These are phyloP conservation scores for Pelagophyceae sp. DNA, from an alignment of 352 stramenopile genomes.

Conservation along the genomic window DNA sequence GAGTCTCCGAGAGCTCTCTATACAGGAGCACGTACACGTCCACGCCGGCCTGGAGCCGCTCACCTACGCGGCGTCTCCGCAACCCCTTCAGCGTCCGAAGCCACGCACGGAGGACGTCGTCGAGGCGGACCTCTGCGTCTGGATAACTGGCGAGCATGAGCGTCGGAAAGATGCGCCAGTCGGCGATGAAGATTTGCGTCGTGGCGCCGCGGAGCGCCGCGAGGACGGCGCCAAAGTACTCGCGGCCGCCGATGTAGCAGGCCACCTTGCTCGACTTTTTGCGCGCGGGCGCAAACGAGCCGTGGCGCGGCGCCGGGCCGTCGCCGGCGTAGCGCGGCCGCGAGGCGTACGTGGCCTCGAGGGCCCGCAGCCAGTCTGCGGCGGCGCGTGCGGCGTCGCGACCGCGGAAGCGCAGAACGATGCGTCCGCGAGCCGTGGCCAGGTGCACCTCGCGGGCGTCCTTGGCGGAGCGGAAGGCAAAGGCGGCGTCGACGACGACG, in stretches of 20 bases:
- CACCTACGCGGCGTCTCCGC: too few relatives aligned
- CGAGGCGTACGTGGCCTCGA: not conserved
- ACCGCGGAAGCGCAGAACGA: not conserved
- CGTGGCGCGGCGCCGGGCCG: not conserved
- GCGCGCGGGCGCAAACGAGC: conserved; percentile 17
- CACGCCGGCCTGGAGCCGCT: conserved; percentile 32
- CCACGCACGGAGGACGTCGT: conserved; percentile 17
- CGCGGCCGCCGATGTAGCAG: conserved; percentile 18
- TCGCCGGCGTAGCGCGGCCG: not conserved
- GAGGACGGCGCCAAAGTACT: conserved; percentile 57
- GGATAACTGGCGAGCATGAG: conserved; percentile 60
- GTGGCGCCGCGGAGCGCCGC: conserved; percentile 69
- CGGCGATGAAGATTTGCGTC: conserved; percentile 74
- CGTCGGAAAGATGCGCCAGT: conserved; percentile 74
- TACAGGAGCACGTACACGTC: conserved; percentile 81
- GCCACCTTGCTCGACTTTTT: not conserved
- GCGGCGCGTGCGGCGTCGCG: not conserved
- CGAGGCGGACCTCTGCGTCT: conserved; percentile 2
- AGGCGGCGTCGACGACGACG: not conserved
- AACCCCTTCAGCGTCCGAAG: too few relatives aligned
- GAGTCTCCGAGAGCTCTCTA: conserved; percentile 69
- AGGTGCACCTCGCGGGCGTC: not conserved
- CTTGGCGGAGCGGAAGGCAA: not conserved
- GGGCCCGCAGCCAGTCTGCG: not conserved
- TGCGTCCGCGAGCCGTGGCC: not conserved